Evolutionary conservation across 163 green algal species (phyloP).

Genomic region (Scenedesmus sp.): DNA sequence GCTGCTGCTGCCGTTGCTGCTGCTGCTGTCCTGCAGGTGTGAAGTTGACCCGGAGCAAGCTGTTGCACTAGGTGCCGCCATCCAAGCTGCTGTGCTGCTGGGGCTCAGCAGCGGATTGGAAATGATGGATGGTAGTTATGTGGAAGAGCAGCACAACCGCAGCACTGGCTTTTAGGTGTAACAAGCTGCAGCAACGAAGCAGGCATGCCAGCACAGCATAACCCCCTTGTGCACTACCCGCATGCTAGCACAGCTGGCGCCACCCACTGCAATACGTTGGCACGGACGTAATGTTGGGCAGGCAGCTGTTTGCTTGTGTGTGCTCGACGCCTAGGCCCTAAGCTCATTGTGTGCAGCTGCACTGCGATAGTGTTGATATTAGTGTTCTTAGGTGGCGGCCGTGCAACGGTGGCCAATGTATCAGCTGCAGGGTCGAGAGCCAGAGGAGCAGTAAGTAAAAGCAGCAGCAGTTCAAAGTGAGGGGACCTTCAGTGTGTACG

Average conservation of each 20-base stretch:
- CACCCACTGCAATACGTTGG: no score
- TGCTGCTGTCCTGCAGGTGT: slow-evolving; percentile 26
- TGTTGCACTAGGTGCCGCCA: slow-evolving; percentile 79
- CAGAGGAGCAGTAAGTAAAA: background rate
- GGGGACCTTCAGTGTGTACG: background rate
- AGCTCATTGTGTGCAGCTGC: background rate
- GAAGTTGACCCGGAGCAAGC: slow-evolving; percentile 84
- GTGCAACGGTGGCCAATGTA: background rate
- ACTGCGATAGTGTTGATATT: background rate
- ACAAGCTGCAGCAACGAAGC: no score
- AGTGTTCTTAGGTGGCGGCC: background rate
- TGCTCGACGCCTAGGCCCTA: background rate
- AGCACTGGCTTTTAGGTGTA: slow-evolving; percentile 15
- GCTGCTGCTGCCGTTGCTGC: background rate
- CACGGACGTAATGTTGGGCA: no score
- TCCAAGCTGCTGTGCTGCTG: slow-evolving; percentile 77
- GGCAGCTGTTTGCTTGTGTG: background rate
- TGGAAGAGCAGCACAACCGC: slow-evolving; percentile 72
- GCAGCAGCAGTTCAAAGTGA: background rate
- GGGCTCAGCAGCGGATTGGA: slow-evolving; percentile 78
- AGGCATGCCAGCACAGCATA: no score
- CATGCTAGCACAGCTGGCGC: no score
- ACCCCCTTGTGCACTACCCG: no score
- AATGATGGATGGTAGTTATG: slow-evolving; percentile 84
- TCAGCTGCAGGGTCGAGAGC: background rate